These are phyloP conservation scores for Austropuccinia psidii DNA, from an alignment of 1,284 basidiomycete genomes.

Conservation along the genomic window DNA sequence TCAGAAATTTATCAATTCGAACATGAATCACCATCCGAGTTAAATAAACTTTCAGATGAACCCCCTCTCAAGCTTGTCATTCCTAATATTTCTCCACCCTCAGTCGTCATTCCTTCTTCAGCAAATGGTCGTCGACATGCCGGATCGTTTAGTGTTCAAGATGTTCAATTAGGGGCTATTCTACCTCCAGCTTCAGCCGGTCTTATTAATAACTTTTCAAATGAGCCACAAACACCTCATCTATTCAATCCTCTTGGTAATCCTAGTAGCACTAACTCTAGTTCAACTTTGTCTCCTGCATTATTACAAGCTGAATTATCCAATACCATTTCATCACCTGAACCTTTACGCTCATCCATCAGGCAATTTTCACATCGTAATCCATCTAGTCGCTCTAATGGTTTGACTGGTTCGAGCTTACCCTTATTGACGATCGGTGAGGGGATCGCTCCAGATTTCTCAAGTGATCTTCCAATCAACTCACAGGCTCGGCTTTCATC, in stretches of 20 bases:
- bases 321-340: slow-evolving; percentile 41
- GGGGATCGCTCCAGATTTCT: neutral
- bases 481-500: too few relatives aligned
- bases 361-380: slow-evolving; percentile 5
- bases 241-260: slow-evolving; percentile 1
- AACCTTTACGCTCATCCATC: neutral
- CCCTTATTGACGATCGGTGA: neutral
- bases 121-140: slow-evolving; percentile 67
- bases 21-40: neutral
- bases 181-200: slow-evolving; percentile 53
- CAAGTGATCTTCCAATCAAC: too few relatives aligned
- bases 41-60: neutral
- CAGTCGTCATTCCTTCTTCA: slow-evolving; percentile 41
- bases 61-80: neutral
- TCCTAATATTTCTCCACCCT: neutral
- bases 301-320: slow-evolving; percentile 29
- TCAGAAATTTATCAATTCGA: neutral
- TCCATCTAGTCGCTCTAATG: neutral
- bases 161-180: slow-evolving; percentile 76
- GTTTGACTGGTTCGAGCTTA: neutral
- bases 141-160: slow-evolving; percentile 83
- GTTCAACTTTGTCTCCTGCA: slow-evolving; percentile 13
- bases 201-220: slow-evolving; percentile 23
- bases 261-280: slow-evolving; percentile 10
- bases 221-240: slow-evolving; percentile 3